A percentile compares a stretch with the other conserved stretches of the same genome.
Conservation (phyloP, 2,329 filamentous ascomycete species). For the Trichoderma asperellum region DNA sequence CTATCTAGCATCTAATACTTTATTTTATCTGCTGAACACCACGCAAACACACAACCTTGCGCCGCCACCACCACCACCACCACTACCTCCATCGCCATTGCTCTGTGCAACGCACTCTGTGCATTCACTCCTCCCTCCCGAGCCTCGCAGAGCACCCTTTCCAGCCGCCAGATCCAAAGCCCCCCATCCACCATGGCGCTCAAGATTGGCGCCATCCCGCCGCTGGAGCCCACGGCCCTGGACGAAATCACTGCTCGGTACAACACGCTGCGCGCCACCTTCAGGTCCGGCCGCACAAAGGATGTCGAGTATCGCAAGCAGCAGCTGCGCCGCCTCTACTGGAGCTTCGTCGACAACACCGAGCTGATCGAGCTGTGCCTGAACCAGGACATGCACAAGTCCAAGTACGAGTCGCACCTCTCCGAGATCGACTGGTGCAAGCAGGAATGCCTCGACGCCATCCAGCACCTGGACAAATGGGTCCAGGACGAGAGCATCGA, state of each 20-base stretch:
- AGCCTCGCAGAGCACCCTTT: not conserved
- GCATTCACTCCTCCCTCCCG: not conserved
- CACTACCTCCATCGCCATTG: not conserved
- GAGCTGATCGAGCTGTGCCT: constrained; percentile 74
- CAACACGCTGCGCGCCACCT: constrained; percentile 67
- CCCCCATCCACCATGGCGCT: constrained; percentile 44
- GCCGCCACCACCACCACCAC: not conserved
- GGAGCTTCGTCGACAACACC: constrained; percentile 81
- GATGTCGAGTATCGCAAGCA: constrained; percentile 77
- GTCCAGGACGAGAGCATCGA: constrained; percentile 76
- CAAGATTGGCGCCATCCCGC: constrained; percentile 45
- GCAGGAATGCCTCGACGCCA: constrained; percentile 78
- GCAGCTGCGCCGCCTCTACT: constrained; percentile 94
- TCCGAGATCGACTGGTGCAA: constrained; percentile 78
- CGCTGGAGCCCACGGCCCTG: constrained; percentile 64
- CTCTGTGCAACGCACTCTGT: not conserved
- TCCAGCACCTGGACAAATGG: constrained; percentile 79
- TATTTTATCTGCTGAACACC: not conserved
- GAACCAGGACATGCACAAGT: constrained; percentile 77
- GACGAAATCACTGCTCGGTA: constrained; percentile 67
- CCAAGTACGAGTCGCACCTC: constrained; percentile 71
- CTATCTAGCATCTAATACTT: not conserved
- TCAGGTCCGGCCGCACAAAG: constrained; percentile 79
- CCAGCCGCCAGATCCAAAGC: not conserved
- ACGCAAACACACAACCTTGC: not conserved